Evolutionary conservation across 169 alveolate genomes (phyloP).

Genomic region (Neospora caninum): DNA sequence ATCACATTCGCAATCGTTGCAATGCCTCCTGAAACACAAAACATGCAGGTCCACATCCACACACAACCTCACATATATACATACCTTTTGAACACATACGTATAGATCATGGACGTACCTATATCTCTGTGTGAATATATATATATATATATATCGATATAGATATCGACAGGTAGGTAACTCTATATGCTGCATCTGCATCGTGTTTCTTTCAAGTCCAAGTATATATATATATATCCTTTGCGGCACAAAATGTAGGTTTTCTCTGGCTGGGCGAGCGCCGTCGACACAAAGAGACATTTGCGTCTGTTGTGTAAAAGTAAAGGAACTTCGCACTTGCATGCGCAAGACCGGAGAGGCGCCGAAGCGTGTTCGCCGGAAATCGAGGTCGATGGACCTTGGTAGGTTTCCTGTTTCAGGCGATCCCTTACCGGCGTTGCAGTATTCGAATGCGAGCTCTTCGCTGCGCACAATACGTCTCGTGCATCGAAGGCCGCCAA

Average conservation of each 20-base stretch:
- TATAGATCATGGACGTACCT: background rate
- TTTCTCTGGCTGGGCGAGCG: too few relatives aligned
- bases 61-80: background rate
- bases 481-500: conserved; percentile 86
- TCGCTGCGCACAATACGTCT: conserved; percentile 85
- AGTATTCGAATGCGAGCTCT: conserved; percentile 88
- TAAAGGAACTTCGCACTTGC: too few relatives aligned
- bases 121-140: background rate
- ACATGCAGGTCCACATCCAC: background rate
- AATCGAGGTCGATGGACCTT: too few relatives aligned
- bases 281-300: too few relatives aligned
- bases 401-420: too few relatives aligned
- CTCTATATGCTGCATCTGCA: too few relatives aligned
- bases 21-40: conserved; percentile 80
- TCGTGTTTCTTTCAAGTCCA: background rate
- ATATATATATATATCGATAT: background rate
- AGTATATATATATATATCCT: background rate
- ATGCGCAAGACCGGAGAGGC: background rate
- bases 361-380: too few relatives aligned
- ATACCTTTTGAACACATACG: background rate
- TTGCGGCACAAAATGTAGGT: too few relatives aligned
- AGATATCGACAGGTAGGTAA: too few relatives aligned
- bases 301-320: too few relatives aligned
- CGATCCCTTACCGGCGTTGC: conserved; percentile 77
- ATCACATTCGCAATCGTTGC: conserved; percentile 80